These are phyloP conservation scores for Dendryphion nanum DNA, from an alignment of 2,329 filamentous ascomycete genomes.

Conservation along the genomic window DNA sequence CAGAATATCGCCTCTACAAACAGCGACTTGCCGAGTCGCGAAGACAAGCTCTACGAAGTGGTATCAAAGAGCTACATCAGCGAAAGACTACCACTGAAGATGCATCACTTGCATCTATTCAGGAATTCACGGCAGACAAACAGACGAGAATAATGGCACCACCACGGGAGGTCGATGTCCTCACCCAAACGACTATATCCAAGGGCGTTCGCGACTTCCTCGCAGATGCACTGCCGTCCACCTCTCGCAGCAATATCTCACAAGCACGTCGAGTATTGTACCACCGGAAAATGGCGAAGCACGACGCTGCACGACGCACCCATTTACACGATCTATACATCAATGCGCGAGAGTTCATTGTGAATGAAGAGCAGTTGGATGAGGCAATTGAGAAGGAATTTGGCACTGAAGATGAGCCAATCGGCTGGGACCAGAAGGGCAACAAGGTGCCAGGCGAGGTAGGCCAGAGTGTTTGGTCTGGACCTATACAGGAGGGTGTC, in stretches of 20 bases:
- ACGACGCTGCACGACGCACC: constrained; percentile 63
- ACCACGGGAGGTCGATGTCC: constrained; percentile 61
- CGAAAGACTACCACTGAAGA: constrained; percentile 29
- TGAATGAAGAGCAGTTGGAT: constrained; percentile 74
- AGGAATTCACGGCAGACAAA: constrained; percentile 45
- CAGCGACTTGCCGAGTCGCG: constrained; percentile 69
- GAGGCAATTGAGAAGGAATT: constrained; percentile 75
- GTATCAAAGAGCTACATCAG: constrained; percentile 66
- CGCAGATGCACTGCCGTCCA: constrained; percentile 28
- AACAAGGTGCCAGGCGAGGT: constrained; percentile 14
- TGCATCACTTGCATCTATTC: constrained; percentile 17
- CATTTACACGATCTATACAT: constrained; percentile 86
- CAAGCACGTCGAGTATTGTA: constrained; percentile 31
- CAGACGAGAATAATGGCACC: constrained; percentile 59
- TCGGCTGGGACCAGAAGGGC: constrained; percentile 38
- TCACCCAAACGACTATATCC: constrained; percentile 28
- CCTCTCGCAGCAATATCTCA: constrained; percentile 19
- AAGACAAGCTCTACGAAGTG: constrained; percentile 68
- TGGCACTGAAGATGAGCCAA: constrained; percentile 53
- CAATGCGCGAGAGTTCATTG: constrained; percentile 83
- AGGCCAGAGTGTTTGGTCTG: constrained; percentile 32
- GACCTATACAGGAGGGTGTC: constrained; percentile 31
- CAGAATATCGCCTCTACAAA: constrained; percentile 63
- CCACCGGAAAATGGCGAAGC: constrained; percentile 47
- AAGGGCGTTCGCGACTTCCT: constrained; percentile 36